Conservation (phyloP, 192 early-diverging fungal genomes). For the Rhizophagus sp. region DNA sequence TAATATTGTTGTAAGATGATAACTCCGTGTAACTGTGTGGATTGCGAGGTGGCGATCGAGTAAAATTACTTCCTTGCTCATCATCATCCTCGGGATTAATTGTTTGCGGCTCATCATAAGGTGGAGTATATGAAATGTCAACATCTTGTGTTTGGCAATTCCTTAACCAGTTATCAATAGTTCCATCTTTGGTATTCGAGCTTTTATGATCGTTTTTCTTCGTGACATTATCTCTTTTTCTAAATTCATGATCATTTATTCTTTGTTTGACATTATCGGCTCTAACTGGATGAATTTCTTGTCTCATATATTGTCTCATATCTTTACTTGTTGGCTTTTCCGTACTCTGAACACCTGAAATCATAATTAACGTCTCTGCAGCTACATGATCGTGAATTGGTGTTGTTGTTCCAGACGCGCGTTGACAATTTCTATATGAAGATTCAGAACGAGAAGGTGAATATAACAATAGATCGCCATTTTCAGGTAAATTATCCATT, state of each 20-base stretch:
- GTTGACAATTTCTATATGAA: background rate
- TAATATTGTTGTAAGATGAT: background rate
- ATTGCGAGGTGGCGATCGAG: background rate
- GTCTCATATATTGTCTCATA: background rate
- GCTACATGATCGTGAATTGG: background rate
- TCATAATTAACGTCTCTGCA: too few species aligned
- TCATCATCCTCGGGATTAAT: background rate
- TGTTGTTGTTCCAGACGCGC: background rate
- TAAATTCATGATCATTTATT: background rate
- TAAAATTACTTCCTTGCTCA: background rate
- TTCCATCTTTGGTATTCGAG: background rate
- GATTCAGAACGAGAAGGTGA: background rate
- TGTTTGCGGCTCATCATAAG: background rate
- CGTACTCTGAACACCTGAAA: background rate
- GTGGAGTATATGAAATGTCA: background rate
- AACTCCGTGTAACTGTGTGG: background rate
- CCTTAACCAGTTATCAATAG: background rate
- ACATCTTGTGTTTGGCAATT: background rate
- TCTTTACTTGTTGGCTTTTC: background rate
- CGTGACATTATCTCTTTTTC: background rate
- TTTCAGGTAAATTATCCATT: background rate
- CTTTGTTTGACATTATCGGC: background rate
- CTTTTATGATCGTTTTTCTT: background rate
- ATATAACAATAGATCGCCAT: background rate
- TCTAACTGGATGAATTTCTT: background rate